phyloP scores from a whole-genome alignment of 306 rosid species.

The Casuarina cunninghamiana region DNA sequence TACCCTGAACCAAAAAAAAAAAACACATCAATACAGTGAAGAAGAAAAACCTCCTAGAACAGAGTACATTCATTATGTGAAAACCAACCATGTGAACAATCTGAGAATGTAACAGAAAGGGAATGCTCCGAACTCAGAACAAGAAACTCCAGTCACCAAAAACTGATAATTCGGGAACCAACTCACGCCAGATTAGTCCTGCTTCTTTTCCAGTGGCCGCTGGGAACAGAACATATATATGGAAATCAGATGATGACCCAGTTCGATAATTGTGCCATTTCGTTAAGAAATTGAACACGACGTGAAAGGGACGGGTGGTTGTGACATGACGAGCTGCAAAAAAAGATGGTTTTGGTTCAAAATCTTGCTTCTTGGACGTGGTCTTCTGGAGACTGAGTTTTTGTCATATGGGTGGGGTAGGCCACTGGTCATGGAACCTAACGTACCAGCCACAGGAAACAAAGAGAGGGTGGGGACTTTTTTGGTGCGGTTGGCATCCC shows the following conservation, averaged over 20 bases:
- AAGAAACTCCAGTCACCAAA: constrained; percentile 20
- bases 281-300: constrained; percentile 21
- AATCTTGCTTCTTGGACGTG: not conserved
- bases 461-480: constrained; percentile 9
- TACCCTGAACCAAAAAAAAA: constrained; percentile 14
- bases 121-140: constrained; percentile 7
- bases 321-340: constrained; percentile 30
- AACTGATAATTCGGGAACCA: constrained; percentile 27
- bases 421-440: constrained; percentile 33
- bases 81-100: constrained; percentile 23
- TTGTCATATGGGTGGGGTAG: constrained; percentile 44
- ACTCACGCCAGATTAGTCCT: constrained; percentile 16
- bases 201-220: not conserved
- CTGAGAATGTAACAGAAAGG: not conserved
- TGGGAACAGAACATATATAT: constrained; percentile 32
- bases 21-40: no score
- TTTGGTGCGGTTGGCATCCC: constrained; percentile 51
- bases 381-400: not conserved
- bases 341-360: not conserved
- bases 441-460: constrained; percentile 15
- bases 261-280: not conserved
- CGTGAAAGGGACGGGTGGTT: constrained; percentile 44
- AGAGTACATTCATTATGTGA: not conserved
- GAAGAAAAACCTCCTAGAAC: no score
- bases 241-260: constrained; percentile 3